Conservation (phyloP, 108 stramenopile species). For the Asterionellopsis glacialis region DNA sequence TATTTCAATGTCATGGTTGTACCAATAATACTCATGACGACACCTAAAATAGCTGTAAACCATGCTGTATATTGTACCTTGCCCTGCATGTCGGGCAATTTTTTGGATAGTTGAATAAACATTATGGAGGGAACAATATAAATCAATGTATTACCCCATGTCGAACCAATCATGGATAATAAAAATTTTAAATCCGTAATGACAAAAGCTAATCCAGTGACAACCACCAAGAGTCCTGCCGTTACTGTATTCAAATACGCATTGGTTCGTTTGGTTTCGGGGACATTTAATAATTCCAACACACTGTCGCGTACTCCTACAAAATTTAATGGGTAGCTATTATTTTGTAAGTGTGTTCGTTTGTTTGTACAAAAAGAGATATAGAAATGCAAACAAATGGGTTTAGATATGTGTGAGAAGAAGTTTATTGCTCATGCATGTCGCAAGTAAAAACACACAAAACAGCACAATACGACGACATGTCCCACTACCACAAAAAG, state of each 20-base stretch:
- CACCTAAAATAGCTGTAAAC: conserved; percentile 24
- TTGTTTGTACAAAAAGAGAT: no score
- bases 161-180: conserved; percentile 80
- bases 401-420: no score
- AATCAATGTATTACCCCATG: conserved; percentile 79
- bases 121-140: conserved; percentile 80
- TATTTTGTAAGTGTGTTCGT: no score
- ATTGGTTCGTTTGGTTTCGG: conserved; percentile 36
- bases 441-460: no score
- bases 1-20: conserved; percentile 36
- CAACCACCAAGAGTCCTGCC: conserved; percentile 36
- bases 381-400: no score
- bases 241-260: conserved; percentile 45
- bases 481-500: no score
- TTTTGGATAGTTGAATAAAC: conserved; percentile 13
- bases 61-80: background rate
- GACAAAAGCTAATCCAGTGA: conserved; percentile 50
- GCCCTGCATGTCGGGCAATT: background rate
- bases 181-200: conserved; percentile 59
- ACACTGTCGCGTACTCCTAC: conserved; percentile 74
- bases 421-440: no score
- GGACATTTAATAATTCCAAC: conserved; percentile 53
- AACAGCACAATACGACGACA: no score
- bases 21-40: conserved; percentile 50
- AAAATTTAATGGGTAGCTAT: conserved; percentile 42